These are phyloP conservation scores for Vachellia collinsii DNA, from an alignment of 306 rosid species.

Conservation along the genomic window DNA sequence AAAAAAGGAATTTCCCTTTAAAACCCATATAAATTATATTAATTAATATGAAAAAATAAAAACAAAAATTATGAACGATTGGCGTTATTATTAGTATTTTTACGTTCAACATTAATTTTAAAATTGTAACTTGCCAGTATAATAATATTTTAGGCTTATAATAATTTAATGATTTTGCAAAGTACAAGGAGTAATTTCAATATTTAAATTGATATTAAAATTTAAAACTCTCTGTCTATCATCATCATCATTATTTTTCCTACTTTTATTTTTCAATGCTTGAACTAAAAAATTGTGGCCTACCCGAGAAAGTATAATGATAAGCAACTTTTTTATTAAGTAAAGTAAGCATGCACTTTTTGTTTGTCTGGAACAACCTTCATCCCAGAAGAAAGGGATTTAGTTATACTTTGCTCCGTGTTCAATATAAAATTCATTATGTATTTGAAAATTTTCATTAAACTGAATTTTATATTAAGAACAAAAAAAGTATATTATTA, in stretches of 20 bases:
- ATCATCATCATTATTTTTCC: too few relatives aligned
- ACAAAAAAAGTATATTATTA: not conserved
- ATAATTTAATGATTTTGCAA: not conserved
- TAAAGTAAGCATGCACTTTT: not conserved
- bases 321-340: not conserved
- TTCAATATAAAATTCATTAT: too few relatives aligned
- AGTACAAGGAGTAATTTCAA: not conserved
- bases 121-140: not conserved
- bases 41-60: not conserved
- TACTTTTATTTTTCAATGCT: not conserved
- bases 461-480: too few relatives aligned
- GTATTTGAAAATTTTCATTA: too few relatives aligned
- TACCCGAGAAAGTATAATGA: not conserved
- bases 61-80: not conserved
- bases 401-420: not conserved
- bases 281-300: not conserved
- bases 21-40: not conserved
- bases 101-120: not conserved
- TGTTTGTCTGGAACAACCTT: not conserved
- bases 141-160: not conserved
- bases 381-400: not conserved
- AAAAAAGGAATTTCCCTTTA: not conserved
- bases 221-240: not conserved
- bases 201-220: not conserved
- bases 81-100: not conserved